phyloP scores from a whole-genome alignment of 768 basidiomycete species.

The Kwoniella sp. region DNA sequence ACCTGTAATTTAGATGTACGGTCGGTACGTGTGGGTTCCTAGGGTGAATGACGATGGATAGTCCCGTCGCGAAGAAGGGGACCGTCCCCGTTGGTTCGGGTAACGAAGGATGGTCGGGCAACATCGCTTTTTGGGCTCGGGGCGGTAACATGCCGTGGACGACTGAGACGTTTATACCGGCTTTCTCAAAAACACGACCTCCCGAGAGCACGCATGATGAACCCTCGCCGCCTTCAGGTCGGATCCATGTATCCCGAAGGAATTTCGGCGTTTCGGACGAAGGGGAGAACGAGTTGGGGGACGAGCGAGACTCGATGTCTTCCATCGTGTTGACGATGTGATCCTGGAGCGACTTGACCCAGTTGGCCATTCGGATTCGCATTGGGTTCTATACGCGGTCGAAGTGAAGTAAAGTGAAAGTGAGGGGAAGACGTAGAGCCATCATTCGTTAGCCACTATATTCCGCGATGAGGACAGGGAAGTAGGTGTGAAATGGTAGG shows the following conservation, averaged over 20 bases:
- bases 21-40: slow-evolving; percentile 91
- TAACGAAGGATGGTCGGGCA: slow-evolving; percentile 76
- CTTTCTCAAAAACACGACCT: slow-evolving; percentile 80
- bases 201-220: slow-evolving; percentile 74
- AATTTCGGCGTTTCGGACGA: slow-evolving; percentile 59
- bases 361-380: slow-evolving; percentile 76
- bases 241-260: slow-evolving; percentile 74
- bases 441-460: too few species aligned
- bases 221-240: slow-evolving; percentile 68
- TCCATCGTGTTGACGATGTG: slow-evolving; percentile 78
- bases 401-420: background rate
- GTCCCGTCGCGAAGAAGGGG: slow-evolving; percentile 90
- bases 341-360: slow-evolving; percentile 75
- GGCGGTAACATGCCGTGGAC: slow-evolving; percentile 87
- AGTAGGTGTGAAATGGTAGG: too few species aligned
- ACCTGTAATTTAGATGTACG: slow-evolving; percentile 93
- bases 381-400: slow-evolving; percentile 59
- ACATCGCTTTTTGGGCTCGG: slow-evolving; percentile 89
- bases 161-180: slow-evolving; percentile 90
- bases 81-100: slow-evolving; percentile 60
- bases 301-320: slow-evolving; percentile 70
- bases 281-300: slow-evolving; percentile 49
- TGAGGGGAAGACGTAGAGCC: too few species aligned
- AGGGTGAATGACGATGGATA: slow-evolving; percentile 92
- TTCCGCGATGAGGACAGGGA: too few species aligned